Evolutionary conservation across 345 rosid genomes (phyloP), one percentile per base, ranked within the genome.

Genomic region (Stellera chamaejasme): DNA sequence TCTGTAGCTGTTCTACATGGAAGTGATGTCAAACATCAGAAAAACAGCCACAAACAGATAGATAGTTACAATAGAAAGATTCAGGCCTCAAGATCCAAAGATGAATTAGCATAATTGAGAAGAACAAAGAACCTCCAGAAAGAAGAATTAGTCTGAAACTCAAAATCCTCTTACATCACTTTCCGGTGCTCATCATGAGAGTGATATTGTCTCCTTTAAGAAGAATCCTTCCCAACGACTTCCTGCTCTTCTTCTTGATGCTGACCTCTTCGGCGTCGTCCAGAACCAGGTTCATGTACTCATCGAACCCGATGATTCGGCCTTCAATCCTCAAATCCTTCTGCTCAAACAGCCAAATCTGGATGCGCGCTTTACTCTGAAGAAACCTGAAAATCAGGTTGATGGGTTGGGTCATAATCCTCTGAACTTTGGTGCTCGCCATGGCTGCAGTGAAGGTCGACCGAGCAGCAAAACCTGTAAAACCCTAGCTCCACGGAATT

Each of bases 301-400:
- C 97, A 55, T 84, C 95, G 60, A 90, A 86, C 1, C 95, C 97
- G 9, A 32, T 32, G 9, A 32, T 32, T 8, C 39, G 39, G 39
- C 95, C 97, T 72, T 89, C 95, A 45, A 86, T 86, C 68, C 92
- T 82, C 77, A 71, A 49, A 67, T 89, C 95, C 66, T 89, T 89
- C 88, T 86, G 97, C 79, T 86, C 97, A 62, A 82, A 89, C 2
- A 89, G 82, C 95, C 95, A 89, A 74, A 89, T 86, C 85, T 86
- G 97, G 51, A 89, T 89, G 51, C 95, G 72, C 60, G 97, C 85
- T 86, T 86, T 89, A 27, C 96, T 89, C 68, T 89, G 97, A 12
- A 89, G 97, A 69, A 87, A 87, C 83, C 97, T 84, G 76, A 93
- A 93, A 66, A 89, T 89, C 79, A 87, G 73, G 76, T 93, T 93